phyloP scores from a whole-genome alignment of 2,329 filamentous ascomycete genomes.

The Pseudopithomyces maydicus region DNA sequence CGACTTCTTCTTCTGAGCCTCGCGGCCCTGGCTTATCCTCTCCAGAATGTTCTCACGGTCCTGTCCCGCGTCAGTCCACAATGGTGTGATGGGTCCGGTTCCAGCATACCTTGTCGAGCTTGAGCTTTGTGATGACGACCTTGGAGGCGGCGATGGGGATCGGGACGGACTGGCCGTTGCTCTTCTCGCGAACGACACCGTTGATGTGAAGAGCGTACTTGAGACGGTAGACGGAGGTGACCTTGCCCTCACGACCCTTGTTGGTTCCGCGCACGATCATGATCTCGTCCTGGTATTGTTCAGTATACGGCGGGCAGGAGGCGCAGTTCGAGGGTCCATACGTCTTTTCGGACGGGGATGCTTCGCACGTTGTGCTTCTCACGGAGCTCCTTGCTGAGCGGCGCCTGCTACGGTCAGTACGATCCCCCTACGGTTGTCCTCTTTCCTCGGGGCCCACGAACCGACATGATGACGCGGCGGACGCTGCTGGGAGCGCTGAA shows the following conservation, averaged over 20 bases:
- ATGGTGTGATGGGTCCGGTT: neutral
- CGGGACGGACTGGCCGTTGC: conserved; percentile 92
- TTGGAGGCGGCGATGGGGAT: conserved; percentile 95
- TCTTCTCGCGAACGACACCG: conserved; percentile 96
- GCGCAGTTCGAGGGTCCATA: conserved; percentile 45
- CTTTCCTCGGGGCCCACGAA: conserved; percentile 67
- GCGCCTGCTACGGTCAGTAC: conserved; percentile 45
- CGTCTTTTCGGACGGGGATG: conserved; percentile 95
- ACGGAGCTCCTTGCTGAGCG: conserved; percentile 77
- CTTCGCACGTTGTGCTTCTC: conserved; percentile 97
- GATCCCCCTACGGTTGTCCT: conserved; percentile 21
- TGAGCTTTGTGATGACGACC: conserved; percentile 97
- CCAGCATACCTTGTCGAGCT: conserved; percentile 76
- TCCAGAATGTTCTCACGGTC: conserved; percentile 88
- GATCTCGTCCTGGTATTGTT: conserved; percentile 70
- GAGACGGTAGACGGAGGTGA: conserved; percentile 78
- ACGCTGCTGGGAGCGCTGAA: conserved; percentile 93
- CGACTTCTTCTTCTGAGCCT: conserved; percentile 73
- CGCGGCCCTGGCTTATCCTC: conserved; percentile 80
- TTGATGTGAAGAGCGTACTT: conserved; percentile 98
- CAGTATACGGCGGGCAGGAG: conserved; percentile 26
- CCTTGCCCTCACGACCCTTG: conserved; percentile 98
- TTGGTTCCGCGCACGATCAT: conserved; percentile 87
- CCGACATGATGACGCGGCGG: conserved; percentile 88
- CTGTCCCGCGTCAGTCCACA: conserved; percentile 19